Percentiles rank a stretch among this genome's conserved stretches.
Evolutionary conservation across 495 filamentous ascomycete species (phyloP).

Genomic region (Podospora pseudocomata): DNA sequence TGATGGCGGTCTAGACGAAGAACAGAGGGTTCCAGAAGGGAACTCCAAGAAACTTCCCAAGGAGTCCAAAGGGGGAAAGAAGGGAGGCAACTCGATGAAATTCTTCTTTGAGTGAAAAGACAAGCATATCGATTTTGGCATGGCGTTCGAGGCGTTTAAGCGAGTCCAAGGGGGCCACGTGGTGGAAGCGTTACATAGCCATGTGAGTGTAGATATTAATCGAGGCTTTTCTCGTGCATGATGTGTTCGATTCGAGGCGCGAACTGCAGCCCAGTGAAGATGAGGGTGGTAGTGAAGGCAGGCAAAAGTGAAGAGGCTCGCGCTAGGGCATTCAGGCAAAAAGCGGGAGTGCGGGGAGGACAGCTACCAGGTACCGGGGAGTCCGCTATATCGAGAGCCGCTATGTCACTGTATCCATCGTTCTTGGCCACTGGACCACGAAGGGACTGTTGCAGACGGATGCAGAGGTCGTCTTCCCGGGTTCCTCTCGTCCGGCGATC

Average conservation of each 20-base stretch:
- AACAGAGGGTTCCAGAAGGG: constrained; percentile 9
- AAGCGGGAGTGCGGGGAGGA: constrained; percentile 6
- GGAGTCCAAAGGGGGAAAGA: background rate
- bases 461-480: background rate
- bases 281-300: background rate
- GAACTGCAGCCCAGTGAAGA: background rate
- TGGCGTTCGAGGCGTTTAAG: background rate
- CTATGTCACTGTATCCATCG: background rate
- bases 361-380: background rate
- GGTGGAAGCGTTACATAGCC: background rate
- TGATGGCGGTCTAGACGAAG: background rate
- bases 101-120: constrained; percentile 18
- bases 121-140: background rate
- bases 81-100: background rate
- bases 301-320: background rate
- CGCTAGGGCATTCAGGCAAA: constrained; percentile 23
- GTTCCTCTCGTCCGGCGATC: background rate
- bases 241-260: background rate
- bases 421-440: background rate
- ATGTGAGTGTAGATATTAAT: background rate
- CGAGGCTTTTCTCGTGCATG: background rate
- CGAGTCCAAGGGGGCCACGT: background rate
- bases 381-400: background rate
- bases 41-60: background rate
- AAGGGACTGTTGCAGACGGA: background rate